Percentiles rank a stretch among this genome's conserved stretches.
Evolutionary conservation across 257 asterid species (phyloP).

Genomic region (Apocynum venetum): DNA sequence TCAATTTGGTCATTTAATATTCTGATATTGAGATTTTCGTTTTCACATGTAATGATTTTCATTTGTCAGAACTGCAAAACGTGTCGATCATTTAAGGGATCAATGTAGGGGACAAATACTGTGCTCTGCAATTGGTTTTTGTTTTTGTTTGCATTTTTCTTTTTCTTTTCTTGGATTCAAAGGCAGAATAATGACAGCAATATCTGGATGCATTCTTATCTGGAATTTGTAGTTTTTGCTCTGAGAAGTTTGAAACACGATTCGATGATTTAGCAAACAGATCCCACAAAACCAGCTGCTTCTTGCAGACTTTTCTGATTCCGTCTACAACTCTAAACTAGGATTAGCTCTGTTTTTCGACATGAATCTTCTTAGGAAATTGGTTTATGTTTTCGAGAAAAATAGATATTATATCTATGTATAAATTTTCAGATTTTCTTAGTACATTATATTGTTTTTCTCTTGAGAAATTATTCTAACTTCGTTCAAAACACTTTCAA

Average conservation of each 20-base stretch:
- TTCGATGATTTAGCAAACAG: not conserved
- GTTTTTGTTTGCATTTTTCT: not conserved
- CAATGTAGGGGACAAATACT: constrained; percentile 4
- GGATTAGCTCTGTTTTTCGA: not conserved
- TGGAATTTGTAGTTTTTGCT: not conserved
- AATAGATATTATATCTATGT: no score
- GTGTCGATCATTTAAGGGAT: constrained; percentile 9
- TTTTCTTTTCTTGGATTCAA: not conserved
- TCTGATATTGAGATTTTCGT: not conserved
- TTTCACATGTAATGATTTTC: constrained; percentile 8
- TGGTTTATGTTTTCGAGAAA: not conserved
- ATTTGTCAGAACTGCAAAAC: constrained; percentile 13
- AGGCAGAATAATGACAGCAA: not conserved
- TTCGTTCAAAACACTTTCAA: no score
- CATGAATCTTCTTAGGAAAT: not conserved
- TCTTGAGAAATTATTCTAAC: no score
- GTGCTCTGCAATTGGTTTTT: not conserved
- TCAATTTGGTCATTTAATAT: constrained; percentile 10
- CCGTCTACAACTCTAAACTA: not conserved
- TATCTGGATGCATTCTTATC: not conserved
- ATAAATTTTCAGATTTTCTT: no score
- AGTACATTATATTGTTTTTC: no score
- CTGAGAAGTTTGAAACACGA: not conserved
- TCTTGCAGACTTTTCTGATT: not conserved
- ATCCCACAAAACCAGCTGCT: constrained; percentile 1